phyloP scores from a whole-genome alignment of 1,284 basidiomycete species.

The Kwoniella shivajii region DNA sequence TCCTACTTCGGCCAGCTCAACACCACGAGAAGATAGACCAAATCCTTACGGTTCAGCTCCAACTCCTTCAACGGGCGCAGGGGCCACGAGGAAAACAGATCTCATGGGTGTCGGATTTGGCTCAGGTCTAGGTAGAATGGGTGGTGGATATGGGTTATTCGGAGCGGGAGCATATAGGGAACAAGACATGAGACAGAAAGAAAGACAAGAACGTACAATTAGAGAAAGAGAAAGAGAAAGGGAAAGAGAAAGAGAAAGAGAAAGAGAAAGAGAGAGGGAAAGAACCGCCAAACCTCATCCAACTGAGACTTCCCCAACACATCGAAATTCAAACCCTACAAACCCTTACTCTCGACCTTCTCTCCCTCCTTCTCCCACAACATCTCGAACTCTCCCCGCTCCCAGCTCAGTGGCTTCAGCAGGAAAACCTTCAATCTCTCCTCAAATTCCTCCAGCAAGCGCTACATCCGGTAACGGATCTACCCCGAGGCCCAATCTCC shows the following conservation, averaged over 20 bases:
- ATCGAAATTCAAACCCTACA: constrained; percentile 6
- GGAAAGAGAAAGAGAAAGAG: constrained; percentile 3
- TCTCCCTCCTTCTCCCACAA: constrained; percentile 28
- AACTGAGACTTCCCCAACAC: constrained; percentile 13
- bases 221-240: constrained; percentile 18
- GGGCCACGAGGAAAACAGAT: constrained; percentile 10
- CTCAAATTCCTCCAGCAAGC: constrained; percentile 20
- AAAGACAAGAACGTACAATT: constrained; percentile 13
- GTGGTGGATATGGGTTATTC: constrained; percentile 20
- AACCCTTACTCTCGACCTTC: constrained; percentile 25
- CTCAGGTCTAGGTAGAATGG: constrained; percentile 9
- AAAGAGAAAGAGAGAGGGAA: constrained; percentile 17
- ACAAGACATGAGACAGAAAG: constrained; percentile 18
- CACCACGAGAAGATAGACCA: constrained; percentile 15
- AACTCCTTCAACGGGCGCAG: not conserved
- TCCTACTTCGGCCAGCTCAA: constrained; percentile 8
- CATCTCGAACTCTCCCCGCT: constrained; percentile 13
- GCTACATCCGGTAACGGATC: constrained; percentile 9
- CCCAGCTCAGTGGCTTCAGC: constrained; percentile 4
- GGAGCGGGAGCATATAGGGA: constrained; percentile 13
- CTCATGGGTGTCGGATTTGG: constrained; percentile 1
- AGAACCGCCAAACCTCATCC: constrained; percentile 1
- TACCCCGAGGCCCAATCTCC: constrained; percentile 20
- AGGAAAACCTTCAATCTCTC: constrained; percentile 26
- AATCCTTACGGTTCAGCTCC: constrained; percentile 9